Conservation (phyloP, 2,329 filamentous ascomycete genomes). For the Cladorrhinum sp. region DNA sequence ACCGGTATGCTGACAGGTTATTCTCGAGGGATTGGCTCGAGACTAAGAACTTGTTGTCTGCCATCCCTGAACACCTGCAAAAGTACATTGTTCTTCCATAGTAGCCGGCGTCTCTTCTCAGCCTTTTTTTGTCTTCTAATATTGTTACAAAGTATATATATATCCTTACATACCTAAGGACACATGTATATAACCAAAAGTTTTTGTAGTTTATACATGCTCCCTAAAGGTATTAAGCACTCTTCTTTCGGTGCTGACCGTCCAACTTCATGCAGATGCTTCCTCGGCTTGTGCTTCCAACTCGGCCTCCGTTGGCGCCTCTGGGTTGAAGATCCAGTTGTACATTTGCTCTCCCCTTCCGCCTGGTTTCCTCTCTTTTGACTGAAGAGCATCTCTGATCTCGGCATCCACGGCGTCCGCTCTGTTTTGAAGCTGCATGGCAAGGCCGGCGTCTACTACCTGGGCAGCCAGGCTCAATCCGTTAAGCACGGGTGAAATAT, state of each 20-base stretch:
- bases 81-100: conserved; percentile 93
- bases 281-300: neutral
- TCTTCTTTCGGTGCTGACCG: neutral
- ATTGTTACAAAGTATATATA: conserved; percentile 22
- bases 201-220: conserved; percentile 10
- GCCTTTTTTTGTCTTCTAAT: conserved; percentile 2
- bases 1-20: conserved; percentile 88
- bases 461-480: conserved; percentile 46
- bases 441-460: conserved; percentile 38
- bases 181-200: conserved; percentile 8
- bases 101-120: conserved; percentile 1
- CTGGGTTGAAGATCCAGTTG: conserved; percentile 31
- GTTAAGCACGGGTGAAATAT: conserved; percentile 39
- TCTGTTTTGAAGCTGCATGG: conserved; percentile 39
- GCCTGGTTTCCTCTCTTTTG: neutral
- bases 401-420: conserved; percentile 32
- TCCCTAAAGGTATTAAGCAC: neutral
- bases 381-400: conserved; percentile 23
- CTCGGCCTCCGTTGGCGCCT: conserved; percentile 12
- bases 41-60: conserved; percentile 75
- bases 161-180: conserved; percentile 21
- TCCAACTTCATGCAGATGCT: neutral
- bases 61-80: conserved; percentile 79
- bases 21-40: conserved; percentile 90
- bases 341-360: conserved; percentile 30